These are phyloP conservation scores for Kodamaea anthophila DNA, from an alignment of 1,139 yeast genomes.

Conservation along the genomic window DNA sequence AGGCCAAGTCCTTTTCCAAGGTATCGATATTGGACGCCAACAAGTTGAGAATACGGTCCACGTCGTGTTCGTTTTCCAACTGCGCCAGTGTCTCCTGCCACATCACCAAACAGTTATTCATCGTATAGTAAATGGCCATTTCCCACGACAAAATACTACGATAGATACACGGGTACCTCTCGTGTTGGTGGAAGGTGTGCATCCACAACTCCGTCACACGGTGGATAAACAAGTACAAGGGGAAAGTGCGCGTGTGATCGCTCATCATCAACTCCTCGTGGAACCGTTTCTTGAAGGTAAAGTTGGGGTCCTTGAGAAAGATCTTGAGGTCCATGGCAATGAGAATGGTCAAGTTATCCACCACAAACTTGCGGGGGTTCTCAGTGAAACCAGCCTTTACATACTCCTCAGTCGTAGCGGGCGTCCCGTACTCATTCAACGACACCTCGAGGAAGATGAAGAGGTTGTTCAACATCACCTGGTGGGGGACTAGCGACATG, in stretches of 20 bases:
- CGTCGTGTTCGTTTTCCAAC: constrained; percentile 37
- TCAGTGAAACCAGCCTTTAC: constrained; percentile 44
- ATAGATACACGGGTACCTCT: constrained; percentile 32
- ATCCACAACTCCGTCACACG: constrained; percentile 26
- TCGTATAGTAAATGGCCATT: constrained; percentile 42
- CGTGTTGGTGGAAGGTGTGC: constrained; percentile 29
- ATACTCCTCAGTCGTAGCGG: constrained; percentile 42
- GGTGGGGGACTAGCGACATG: constrained; percentile 36
- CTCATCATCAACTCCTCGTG: constrained; percentile 54
- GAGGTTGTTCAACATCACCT: constrained; percentile 37
- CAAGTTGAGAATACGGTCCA: constrained; percentile 42
- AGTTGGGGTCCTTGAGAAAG: constrained; percentile 49
- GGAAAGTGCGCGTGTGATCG: constrained; percentile 40
- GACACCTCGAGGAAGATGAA: constrained; percentile 36
- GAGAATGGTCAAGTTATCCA: constrained; percentile 35
- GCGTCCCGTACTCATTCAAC: constrained; percentile 40
- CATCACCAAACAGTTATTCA: constrained; percentile 51
- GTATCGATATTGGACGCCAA: constrained; percentile 25
- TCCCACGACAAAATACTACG: constrained; percentile 50
- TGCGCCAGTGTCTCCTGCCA: constrained; percentile 69
- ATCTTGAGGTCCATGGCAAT: constrained; percentile 47
- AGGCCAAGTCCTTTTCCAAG: constrained; percentile 25
- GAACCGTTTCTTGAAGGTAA: constrained; percentile 50
- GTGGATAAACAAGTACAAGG: constrained; percentile 31
- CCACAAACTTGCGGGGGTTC: constrained; percentile 37